Base-by-base conservation (phyloP, 345 rosid genomes). In the Sisymbrium altissimum region DNA sequence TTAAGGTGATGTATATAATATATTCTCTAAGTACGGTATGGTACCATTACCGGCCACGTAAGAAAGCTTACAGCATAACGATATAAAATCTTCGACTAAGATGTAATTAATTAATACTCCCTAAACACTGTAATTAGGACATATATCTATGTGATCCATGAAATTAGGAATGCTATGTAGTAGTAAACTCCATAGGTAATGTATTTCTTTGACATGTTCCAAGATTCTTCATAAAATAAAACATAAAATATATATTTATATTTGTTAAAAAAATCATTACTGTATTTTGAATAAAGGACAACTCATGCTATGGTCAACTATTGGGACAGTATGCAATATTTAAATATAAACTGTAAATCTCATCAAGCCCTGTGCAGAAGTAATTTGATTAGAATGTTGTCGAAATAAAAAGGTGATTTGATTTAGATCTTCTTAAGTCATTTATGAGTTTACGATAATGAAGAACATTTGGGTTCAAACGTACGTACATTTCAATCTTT, bases 11-110 rank as follows among this genome's bases (percentile, higher is more conserved):
- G 13, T 61, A 29, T 49, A 44, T 60, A 19, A 49, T 50, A 19
- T 48, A 67, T 49, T 50, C 43, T 50, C 62, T 40, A 50, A 41
- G 74, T 75, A 75, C 73, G 73, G 79, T 49, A 59, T 32, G 11
- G 74, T 68, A 75, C 79, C 46, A 52, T 68, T 41, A 52, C 11
- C 48, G 46, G 30, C 33, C 74, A 68, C 69, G 17, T 66, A 68
- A 61, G 29, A 61, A 52, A 61, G 64, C 57, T 60, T 60, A 41
- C 11, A 17, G 64, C 40, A 41, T 73, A 65, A 13, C 12, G 7
- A 27, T 49, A 36, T 9, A 48, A 30, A 9, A 19, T 66, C 3
- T 29, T 68, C 54, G 52, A 50, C 27, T 19, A 50, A 6, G 23
- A 30, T 59, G 29, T 48, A 36, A 56, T 56, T 57, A 35, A 23